Percentiles rank a stretch among this genome's conserved stretches.
phyloP scores from a whole-genome alignment of 495 filamentous ascomycete genomes.

The Xylaria acuta region DNA sequence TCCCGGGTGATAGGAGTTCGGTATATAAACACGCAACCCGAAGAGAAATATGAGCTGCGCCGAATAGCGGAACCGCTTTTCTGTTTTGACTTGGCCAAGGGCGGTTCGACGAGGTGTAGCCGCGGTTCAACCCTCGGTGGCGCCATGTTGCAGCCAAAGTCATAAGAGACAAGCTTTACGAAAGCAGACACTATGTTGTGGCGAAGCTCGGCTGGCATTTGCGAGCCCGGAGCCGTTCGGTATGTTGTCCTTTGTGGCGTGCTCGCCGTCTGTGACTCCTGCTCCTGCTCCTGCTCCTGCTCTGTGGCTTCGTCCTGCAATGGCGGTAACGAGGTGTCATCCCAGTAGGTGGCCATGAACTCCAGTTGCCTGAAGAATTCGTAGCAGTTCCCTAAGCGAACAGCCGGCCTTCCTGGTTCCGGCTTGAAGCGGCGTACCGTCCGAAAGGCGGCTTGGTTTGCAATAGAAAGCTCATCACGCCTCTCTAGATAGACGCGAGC shows the following conservation, averaged over 20 bases:
- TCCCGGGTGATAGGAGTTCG: slow-evolving; percentile 71
- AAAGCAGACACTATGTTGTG: slow-evolving; percentile 73
- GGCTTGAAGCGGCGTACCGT: slow-evolving; percentile 58
- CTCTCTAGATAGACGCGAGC: slow-evolving; percentile 59
- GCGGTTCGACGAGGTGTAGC: slow-evolving; percentile 54
- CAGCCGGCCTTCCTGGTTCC: slow-evolving; percentile 51
- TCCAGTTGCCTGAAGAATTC: slow-evolving; percentile 65
- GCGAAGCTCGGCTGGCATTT: slow-evolving; percentile 80
- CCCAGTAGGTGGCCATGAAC: slow-evolving; percentile 57
- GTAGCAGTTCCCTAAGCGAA: slow-evolving; percentile 61
- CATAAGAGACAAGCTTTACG: slow-evolving; percentile 78
- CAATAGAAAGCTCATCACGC: slow-evolving; percentile 54
- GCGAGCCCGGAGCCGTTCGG: slow-evolving; percentile 66
- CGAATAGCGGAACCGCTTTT: slow-evolving; percentile 46
- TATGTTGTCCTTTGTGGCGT: slow-evolving; percentile 35
- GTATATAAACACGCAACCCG: slow-evolving; percentile 63
- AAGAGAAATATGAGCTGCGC: slow-evolving; percentile 59
- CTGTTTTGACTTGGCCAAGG: slow-evolving; percentile 43
- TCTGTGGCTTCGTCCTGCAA: slow-evolving; percentile 18
- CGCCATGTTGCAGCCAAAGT: slow-evolving; percentile 76
- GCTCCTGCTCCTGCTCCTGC: slow-evolving; percentile 27
- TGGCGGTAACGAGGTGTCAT: slow-evolving; percentile 54
- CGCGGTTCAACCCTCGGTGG: slow-evolving; percentile 68
- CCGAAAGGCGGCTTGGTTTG: slow-evolving; percentile 58
- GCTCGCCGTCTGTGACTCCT: slow-evolving; percentile 27